Base-by-base conservation (phyloP, 768 basidiomycete species). In the Mycena metata region DNA sequence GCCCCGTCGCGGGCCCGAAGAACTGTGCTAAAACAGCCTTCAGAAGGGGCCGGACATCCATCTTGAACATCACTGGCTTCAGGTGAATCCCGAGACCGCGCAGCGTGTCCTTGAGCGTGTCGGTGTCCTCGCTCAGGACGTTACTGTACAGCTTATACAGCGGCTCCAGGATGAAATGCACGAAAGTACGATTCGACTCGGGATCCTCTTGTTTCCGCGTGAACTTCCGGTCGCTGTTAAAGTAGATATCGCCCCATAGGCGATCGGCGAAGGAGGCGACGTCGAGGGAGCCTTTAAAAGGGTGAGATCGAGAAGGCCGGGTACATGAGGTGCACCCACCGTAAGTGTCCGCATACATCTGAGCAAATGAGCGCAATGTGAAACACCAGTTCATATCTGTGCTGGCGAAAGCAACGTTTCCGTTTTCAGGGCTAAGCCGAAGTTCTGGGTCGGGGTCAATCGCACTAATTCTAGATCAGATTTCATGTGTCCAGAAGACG, bases 341-440 rank as follows among this genome's bases (percentile, higher is more conserved):
- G 76, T 91, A 98, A 1, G 95, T 93, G 74, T 98, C 92, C 8
- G 95, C 91, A 79, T 99, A 99, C 92, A 99, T 93, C 79, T 94
- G 89, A 7, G 98, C 96, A 77, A 99, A 99, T 9, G 96, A 96
- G 41, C 86, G 86, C 47, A 99, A 83, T 3, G 98, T 98, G 79
- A 99, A 99, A 77, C 95, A 97, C 95, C 96, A 99, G 52, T 89
- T 91, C 95, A 98, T 97, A 77, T 97, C 95, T 0, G 96, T 91
- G 75, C 95, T 96, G 46, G 96, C 96, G 76, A 99, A 99, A 1
- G 96, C 95, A 45, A 99, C 96, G 74, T 99, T 99, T 49, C 96
- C 97, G 45, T 89, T 88, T 77, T 99, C 98, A 2, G 98, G 98
- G 72, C 96, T 97, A 52, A 99, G 79, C 49, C 98, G 89, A 52